Conservation (phyloP, 176 grass and related monocot genomes). For the Metroxylon sagu region DNA sequence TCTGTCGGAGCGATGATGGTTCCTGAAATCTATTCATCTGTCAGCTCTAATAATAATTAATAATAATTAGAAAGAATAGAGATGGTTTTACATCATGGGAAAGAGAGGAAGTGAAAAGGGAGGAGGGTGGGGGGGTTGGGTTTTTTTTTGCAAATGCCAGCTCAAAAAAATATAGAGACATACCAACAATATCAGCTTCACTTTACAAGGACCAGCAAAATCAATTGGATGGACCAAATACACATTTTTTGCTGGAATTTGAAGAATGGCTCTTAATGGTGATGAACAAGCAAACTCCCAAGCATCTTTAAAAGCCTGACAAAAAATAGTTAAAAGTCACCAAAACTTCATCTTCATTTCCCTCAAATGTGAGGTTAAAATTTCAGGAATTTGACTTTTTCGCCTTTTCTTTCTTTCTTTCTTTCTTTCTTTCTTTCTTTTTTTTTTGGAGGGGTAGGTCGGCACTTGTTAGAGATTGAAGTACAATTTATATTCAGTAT, state of each 20-base stretch:
- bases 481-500: too few relatives aligned
- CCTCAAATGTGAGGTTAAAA: neutral
- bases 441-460: too few relatives aligned
- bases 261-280: constrained; percentile 21
- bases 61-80: neutral
- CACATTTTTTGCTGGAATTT: constrained; percentile 35
- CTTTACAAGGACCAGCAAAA: constrained; percentile 58
- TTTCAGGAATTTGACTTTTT: neutral
- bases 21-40: constrained; percentile 28
- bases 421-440: too few relatives aligned
- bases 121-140: too few relatives aligned
- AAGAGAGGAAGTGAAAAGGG: neutral
- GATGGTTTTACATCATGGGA: neutral
- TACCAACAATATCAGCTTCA: constrained; percentile 59
- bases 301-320: constrained; percentile 55
- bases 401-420: too few relatives aligned
- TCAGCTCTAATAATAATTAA: neutral
- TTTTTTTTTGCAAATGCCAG: too few relatives aligned
- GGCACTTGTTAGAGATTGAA: too few relatives aligned
- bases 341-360: neutral
- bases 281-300: constrained; percentile 50
- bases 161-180: neutral
- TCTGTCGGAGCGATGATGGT: constrained; percentile 42
- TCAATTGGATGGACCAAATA: constrained; percentile 46
- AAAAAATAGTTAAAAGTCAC: neutral